Evolutionary conservation across 2,329 filamentous ascomycete genomes (phyloP).

Genomic region (Phyllosticta citriasiana): DNA sequence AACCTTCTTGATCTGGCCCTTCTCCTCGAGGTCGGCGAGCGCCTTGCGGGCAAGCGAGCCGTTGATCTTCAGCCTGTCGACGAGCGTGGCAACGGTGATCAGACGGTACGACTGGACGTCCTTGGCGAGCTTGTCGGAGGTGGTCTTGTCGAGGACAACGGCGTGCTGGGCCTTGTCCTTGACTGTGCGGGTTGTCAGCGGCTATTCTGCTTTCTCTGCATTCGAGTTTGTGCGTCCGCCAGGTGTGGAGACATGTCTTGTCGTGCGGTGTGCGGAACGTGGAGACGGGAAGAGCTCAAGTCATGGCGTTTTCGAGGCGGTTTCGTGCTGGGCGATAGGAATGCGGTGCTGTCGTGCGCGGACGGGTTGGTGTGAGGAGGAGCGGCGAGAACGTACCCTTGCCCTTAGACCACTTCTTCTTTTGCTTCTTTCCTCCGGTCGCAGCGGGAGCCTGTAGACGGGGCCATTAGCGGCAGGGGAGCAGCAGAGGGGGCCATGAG

Average conservation of each 20-base stretch:
- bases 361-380: constrained; percentile 9
- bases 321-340: background rate
- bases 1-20: constrained; percentile 96
- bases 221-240: background rate
- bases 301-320: background rate
- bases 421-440: constrained; percentile 67
- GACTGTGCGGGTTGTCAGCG: constrained; percentile 47
- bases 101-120: constrained; percentile 99
- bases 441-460: constrained; percentile 40
- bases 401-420: constrained; percentile 70
- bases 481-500: background rate
- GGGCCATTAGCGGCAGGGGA: background rate
- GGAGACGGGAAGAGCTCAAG: background rate
- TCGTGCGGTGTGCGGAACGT: background rate
- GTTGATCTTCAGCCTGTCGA: constrained; percentile 99
- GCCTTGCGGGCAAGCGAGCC: constrained; percentile 87
- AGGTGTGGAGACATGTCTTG: background rate
- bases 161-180: constrained; percentile 99
- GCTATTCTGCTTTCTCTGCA: background rate
- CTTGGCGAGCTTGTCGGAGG: constrained; percentile 97
- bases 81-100: constrained; percentile 94
- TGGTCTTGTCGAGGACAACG: constrained; percentile 97
- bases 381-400: constrained; percentile 38
- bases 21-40: constrained; percentile 89
- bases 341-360: background rate